A percentile compares a stretch with the other conserved stretches of the same genome.
Conservation (phyloP, 257 asterid species). For the Fraxinus pennsylvanica region DNA sequence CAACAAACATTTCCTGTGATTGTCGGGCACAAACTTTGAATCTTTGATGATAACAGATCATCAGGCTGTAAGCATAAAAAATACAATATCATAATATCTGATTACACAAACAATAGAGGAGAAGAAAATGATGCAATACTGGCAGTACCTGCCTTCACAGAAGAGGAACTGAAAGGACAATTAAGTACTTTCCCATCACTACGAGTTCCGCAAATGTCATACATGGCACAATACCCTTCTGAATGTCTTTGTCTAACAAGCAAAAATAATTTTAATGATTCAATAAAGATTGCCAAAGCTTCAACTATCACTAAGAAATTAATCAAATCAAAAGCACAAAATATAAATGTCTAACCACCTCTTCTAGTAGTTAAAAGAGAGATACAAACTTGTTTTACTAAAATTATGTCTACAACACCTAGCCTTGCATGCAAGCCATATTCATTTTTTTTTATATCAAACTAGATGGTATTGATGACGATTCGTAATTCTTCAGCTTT, state of each 20-base stretch:
- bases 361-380: background rate
- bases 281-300: slow-evolving; percentile 9
- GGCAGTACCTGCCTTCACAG: slow-evolving; percentile 61
- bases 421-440: background rate
- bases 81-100: background rate
- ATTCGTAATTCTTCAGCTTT: no score
- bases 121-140: background rate
- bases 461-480: no score
- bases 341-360: background rate
- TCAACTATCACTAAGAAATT: background rate
- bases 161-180: slow-evolving; percentile 74
- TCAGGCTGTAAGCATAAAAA: slow-evolving; percentile 58
- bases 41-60: slow-evolving; percentile 73
- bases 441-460: no score
- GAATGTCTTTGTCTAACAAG: slow-evolving; percentile 58
- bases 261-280: slow-evolving; percentile 18
- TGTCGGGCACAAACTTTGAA: slow-evolving; percentile 95
- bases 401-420: no score
- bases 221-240: slow-evolving; percentile 85
- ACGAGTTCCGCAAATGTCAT: slow-evolving; percentile 79
- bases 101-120: background rate
- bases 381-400: background rate
- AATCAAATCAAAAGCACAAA: background rate
- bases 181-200: slow-evolving; percentile 82
- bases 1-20: slow-evolving; percentile 92